Evolutionary conservation across 2,329 filamentous ascomycete species (phyloP).

Genomic region (Clonostachys sp.): DNA sequence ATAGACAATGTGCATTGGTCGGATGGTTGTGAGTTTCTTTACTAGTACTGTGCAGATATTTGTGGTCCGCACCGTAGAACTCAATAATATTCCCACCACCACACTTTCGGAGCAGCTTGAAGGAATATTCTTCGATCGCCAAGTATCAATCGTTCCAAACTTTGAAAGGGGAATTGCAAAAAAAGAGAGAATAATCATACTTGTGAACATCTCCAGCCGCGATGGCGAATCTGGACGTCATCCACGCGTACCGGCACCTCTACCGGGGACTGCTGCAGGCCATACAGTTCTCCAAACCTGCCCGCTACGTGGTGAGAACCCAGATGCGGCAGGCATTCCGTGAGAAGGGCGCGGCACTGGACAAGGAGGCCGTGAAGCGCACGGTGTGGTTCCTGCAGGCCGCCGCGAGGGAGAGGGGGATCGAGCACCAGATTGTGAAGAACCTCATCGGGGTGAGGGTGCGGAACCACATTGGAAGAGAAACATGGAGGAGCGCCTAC

Average conservation of each 20-base stretch:
- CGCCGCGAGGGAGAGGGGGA: conserved; percentile 56
- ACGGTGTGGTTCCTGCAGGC: conserved; percentile 68
- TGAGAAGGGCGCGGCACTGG: conserved; percentile 19
- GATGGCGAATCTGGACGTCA: conserved; percentile 37
- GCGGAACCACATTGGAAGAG: conserved; percentile 1
- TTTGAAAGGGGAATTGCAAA: no score
- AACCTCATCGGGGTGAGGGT: conserved; percentile 48
- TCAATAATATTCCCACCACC: no score
- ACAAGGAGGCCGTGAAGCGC: conserved; percentile 49
- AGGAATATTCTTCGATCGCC: no score
- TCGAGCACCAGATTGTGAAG: conserved; percentile 70
- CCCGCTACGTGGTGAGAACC: conserved; percentile 57
- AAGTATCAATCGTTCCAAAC: no score
- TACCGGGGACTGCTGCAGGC: conserved; percentile 65
- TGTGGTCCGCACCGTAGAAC: no score
- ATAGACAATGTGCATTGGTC: no score
- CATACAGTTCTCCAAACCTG: conserved; percentile 66
- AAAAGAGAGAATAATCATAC: no score
- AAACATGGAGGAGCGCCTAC: no score
- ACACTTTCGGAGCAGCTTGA: no score
- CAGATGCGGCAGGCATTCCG: conserved; percentile 57
- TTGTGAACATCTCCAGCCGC: conserved; percentile 8
- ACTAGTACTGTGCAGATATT: no score
- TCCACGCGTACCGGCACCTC: conserved; percentile 66
- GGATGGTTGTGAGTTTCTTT: no score